Evolutionary conservation across 2,329 filamentous ascomycete species (phyloP), one percentile per base, ranked within the genome.

Genomic region (Alternaria novae-zelandiae): DNA sequence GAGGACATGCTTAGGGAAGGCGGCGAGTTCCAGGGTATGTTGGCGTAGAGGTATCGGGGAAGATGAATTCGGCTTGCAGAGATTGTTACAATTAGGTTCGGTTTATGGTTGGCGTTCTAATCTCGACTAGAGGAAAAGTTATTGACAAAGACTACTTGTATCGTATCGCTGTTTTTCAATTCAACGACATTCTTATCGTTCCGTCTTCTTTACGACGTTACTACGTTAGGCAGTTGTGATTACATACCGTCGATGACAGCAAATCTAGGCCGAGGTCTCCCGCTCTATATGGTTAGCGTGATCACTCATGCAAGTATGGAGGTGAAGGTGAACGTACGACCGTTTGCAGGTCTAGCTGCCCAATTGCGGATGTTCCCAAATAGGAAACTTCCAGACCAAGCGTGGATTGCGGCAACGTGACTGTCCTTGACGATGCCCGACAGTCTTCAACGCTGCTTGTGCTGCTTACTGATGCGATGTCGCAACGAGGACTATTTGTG

Each of bases 1-100:
- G 65, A 59, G 54, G 79, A 79, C 21, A 79, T 80, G 77, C 54
- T 80, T 58, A 71, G 57, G 57, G 75, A 79, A 50, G 77, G 75
- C 21, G 58, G 75, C 25, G 75, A 78, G 57, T 74, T 78, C 47
- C 74, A 71, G 55, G 70, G 66, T 6, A 78, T 79, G 77, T 64
- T 80, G 69, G 76, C 74, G 30, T 72, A 63, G 58, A 17, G 25
- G 36, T 25, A n/a, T 25, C 9, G 43, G 20, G 23, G 44, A 9
- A 28, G 12, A 12, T 25, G 10, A 20, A 21, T 13, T 15, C 13
- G 6, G 7, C 15, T 25, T n/a, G n/a, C 25, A 54, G 32, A 51
- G 12, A 23, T 36, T 53, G 13, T 23, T 15, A 41, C n/a, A n/a
- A 17, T n/a, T 5, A 21, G 13, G 20, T 25, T 10, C 25, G 30